Conservation (phyloP, 2,329 filamentous ascomycete species). For the Alternaria sp. region DNA sequence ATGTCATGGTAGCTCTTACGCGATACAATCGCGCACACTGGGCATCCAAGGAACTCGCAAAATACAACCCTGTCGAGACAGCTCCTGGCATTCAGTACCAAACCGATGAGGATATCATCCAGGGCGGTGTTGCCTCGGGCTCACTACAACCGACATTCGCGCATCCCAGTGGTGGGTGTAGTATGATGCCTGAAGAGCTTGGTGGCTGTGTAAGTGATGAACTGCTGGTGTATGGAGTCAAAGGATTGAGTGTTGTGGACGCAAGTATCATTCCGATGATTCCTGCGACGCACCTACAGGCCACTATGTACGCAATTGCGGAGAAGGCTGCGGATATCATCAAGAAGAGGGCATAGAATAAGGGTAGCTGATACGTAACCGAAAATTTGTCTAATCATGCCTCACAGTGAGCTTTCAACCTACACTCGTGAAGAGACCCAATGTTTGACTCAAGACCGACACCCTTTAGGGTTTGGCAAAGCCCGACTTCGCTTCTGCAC, state of each 20-base stretch:
- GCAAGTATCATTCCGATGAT: slow-evolving; percentile 30
- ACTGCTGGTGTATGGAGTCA: slow-evolving; percentile 27
- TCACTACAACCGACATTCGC: slow-evolving; percentile 18
- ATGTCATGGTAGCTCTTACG: slow-evolving; percentile 38
- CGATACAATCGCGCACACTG: slow-evolving; percentile 42
- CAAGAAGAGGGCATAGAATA: not conserved
- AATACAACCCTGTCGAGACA: slow-evolving; percentile 35
- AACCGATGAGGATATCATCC: slow-evolving; percentile 21
- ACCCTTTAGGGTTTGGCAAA: not conserved
- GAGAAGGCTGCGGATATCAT: slow-evolving; percentile 9
- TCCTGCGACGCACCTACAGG: slow-evolving; percentile 26
- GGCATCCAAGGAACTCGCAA: slow-evolving; percentile 32
- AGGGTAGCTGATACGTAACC: not conserved
- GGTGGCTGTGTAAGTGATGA: slow-evolving; percentile 24
- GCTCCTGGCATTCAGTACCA: slow-evolving; percentile 25
- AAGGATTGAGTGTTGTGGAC: slow-evolving; percentile 32
- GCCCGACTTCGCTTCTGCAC: not conserved
- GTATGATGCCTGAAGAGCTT: slow-evolving; percentile 29
- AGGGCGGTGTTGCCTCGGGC: slow-evolving; percentile 1
- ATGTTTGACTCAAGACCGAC: not conserved
- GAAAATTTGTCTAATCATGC: not conserved
- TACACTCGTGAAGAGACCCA: not conserved
- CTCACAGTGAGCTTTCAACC: not conserved
- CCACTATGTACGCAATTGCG: slow-evolving; percentile 15
- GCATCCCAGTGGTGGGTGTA: slow-evolving; percentile 21